Conservation (phyloP, 2,329 filamentous ascomycete genomes). For the Cercospora citrullina region DNA sequence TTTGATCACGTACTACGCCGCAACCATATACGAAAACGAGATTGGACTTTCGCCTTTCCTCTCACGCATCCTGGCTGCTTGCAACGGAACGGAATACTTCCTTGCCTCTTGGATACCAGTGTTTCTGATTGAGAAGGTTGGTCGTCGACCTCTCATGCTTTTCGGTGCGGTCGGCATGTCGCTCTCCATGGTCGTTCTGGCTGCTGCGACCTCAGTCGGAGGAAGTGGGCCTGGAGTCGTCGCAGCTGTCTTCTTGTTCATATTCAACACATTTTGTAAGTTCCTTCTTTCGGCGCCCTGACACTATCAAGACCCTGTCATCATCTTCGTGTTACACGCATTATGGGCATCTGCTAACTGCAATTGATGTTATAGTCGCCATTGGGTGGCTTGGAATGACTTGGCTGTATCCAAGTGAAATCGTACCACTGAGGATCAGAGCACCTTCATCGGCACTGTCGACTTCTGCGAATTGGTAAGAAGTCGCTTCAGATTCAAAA, state of each 20-base stretch:
- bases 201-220: constrained; percentile 28
- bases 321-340: not conserved
- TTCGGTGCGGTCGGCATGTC: constrained; percentile 55
- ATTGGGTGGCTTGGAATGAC: constrained; percentile 40
- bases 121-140: constrained; percentile 53
- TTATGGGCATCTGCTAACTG: not conserved
- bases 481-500: constrained; percentile 30
- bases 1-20: constrained; percentile 42
- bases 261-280: constrained; percentile 40
- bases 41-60: constrained; percentile 55
- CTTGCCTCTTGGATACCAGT: constrained; percentile 51
- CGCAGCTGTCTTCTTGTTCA: constrained; percentile 41
- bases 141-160: constrained; percentile 68
- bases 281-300: not conserved
- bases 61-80: constrained; percentile 53
- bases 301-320: not conserved
- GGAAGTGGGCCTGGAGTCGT: constrained; percentile 35
- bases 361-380: constrained; percentile 26
- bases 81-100: constrained; percentile 57
- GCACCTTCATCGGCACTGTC: constrained; percentile 41
- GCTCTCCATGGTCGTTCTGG: constrained; percentile 37
- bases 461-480: constrained; percentile 44
- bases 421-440: constrained; percentile 39
- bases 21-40: constrained; percentile 53
- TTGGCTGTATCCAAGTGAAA: constrained; percentile 38